Percentiles rank a stretch among this genome's conserved stretches.
These are phyloP conservation scores for Sclerotinia trifoliorum DNA, from an alignment of 2,329 filamentous ascomycete species.

Conservation along the genomic window DNA sequence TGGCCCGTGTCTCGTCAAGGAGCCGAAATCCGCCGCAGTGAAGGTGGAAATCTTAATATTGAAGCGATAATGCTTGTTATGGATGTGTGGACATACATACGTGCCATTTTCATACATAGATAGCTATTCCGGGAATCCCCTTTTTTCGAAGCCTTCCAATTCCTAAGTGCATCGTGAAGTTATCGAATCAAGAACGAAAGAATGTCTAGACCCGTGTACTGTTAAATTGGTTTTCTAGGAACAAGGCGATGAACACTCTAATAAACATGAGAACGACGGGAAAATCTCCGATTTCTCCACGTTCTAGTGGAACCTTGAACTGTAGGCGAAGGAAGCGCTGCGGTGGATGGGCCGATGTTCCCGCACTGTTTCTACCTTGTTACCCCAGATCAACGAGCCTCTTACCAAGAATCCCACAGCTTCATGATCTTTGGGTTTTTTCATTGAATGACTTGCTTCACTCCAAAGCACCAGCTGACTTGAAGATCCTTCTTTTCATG, in stretches of 20 bases:
- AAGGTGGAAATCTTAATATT: slow-evolving; percentile 5
- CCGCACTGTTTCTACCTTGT: slow-evolving; percentile 11
- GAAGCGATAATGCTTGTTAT: slow-evolving; percentile 8
- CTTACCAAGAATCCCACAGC: background rate
- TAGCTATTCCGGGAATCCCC: background rate
- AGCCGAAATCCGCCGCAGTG: slow-evolving; percentile 16
- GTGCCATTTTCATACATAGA: slow-evolving; percentile 1
- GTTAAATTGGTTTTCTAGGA: slow-evolving; percentile 6
- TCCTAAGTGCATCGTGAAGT: slow-evolving; percentile 8
- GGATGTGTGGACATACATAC: background rate
- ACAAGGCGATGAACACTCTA: background rate
- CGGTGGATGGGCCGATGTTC: slow-evolving; percentile 23
- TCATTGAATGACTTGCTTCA: background rate
- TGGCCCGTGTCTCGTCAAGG: slow-evolving; percentile 15
- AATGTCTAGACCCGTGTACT: slow-evolving; percentile 3
- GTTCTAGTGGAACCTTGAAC: slow-evolving; percentile 16
- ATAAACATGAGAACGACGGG: background rate
- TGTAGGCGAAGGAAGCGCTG: slow-evolving; percentile 10
- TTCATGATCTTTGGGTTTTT: slow-evolving; percentile 1
- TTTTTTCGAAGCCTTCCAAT: background rate
- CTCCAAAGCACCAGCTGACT: slow-evolving; percentile 20
- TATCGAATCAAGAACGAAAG: slow-evolving; percentile 1
- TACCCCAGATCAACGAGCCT: slow-evolving; percentile 24
- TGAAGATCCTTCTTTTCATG: slow-evolving; percentile 14
- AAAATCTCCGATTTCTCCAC: slow-evolving; percentile 17